Evolutionary conservation across 768 basidiomycete species (phyloP), one percentile per base, ranked within the genome.

Genomic region (Termitomyces sp.): DNA sequence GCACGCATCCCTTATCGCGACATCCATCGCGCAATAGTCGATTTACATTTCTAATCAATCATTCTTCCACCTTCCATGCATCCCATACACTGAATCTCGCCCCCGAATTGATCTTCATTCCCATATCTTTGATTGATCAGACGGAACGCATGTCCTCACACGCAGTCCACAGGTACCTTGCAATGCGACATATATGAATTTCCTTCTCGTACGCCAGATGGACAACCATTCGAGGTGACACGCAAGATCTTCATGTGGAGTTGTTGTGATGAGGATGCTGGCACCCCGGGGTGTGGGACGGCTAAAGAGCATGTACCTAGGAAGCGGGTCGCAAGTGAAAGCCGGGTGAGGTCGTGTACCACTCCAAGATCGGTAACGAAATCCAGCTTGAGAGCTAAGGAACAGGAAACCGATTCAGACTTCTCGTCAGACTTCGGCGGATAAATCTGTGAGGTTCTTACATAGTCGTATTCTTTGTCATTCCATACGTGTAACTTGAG

Each of bases 171-270:
- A 78, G 77, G 77, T 24, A 66, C 69, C 48, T 66, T 78, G 7
- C 67, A 74, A 54, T 70, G 73, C 35, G 71, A 74, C 49, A 62
- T 71, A 2, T 78, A 74, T 58, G 76, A 78, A 56, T 78, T 78
- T 62, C 63, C 75, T 6, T 72, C 74, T 24, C 62, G 67, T n/a
- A 70, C 70, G 1, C 68, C 72, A 11, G 70, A 72, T 30, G 72
- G 72, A 16, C 67, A 62, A 35, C 56, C 63, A 3, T 70, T 68
- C 56, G 68, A 68, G 35, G 70, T 68, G 13, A 64, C 72, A 26
- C 71, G 70, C 41, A 72, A 66, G 10, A 67, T 78, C 16, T 68
- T 68, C 13, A 78, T 78, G 75, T 79, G 78, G 78, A 78, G 70
- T 49, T 79, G 78, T 62, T 79, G 76, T 61, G 72, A 76, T 46